Conservation (phyloP, 1,284 basidiomycete genomes). For the Ustilago curta region DNA sequence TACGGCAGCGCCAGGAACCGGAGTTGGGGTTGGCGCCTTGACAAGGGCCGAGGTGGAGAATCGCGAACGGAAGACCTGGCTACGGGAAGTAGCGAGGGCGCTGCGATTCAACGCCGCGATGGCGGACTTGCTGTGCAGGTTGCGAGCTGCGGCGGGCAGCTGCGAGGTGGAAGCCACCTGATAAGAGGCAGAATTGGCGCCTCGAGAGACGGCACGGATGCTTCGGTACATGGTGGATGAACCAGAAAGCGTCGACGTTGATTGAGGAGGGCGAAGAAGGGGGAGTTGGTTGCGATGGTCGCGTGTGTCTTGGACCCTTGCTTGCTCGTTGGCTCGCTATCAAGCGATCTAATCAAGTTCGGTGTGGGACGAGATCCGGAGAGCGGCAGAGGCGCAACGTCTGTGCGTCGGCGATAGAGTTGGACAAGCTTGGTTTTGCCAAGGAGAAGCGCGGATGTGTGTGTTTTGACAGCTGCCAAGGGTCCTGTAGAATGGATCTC, state of each 20-base stretch:
- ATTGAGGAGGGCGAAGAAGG: constrained; percentile 2
- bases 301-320: background rate
- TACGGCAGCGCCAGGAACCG: constrained; percentile 43
- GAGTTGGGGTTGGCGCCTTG: constrained; percentile 45
- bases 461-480: constrained; percentile 24
- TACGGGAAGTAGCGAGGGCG: constrained; percentile 34
- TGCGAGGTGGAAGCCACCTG: constrained; percentile 45
- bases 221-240: constrained; percentile 47
- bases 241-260: background rate
- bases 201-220: constrained; percentile 43
- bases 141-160: constrained; percentile 30
- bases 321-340: background rate
- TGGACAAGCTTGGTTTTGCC: constrained; percentile 13
- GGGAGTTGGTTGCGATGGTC: constrained; percentile 1
- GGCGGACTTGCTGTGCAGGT: constrained; percentile 31
- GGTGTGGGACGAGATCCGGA: constrained; percentile 4
- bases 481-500: constrained; percentile 29
- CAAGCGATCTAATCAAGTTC: constrained; percentile 27
- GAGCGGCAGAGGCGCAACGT: background rate
- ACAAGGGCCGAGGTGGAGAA: constrained; percentile 47
- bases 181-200: constrained; percentile 42
- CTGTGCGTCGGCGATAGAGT: constrained; percentile 20
- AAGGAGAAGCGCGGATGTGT: constrained; percentile 31
- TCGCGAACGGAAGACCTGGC: constrained; percentile 44
- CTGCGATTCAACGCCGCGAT: constrained; percentile 26